phyloP scores from a whole-genome alignment of 352 stramenopile genomes.

The Poterioochromonas sp. region DNA sequence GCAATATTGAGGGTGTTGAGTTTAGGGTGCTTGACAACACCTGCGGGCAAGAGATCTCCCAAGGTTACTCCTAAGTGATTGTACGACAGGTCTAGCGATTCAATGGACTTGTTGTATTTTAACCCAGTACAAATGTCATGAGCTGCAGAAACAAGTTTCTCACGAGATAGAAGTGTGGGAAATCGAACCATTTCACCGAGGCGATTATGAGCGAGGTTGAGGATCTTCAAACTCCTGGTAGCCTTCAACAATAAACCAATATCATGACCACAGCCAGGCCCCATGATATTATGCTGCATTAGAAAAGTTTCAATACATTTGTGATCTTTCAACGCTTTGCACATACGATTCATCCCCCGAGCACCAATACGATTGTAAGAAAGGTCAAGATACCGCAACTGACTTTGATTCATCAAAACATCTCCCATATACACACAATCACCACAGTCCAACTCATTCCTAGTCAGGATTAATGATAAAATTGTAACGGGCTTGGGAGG shows the following conservation, averaged over 20 bases:
- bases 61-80: conserved; percentile 4
- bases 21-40: not conserved
- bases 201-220: not conserved
- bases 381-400: not conserved
- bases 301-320: not conserved
- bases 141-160: not conserved
- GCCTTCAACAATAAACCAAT: conserved; percentile 10
- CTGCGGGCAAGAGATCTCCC: not conserved
- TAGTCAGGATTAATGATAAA: not conserved
- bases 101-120: not conserved
- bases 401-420: not conserved
- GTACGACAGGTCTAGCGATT: conserved; percentile 9
- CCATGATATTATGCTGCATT: conserved; percentile 3
- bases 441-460: conserved; percentile 26
- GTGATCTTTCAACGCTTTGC: not conserved
- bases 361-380: conserved; percentile 1
- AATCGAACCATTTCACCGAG: conserved; percentile 12
- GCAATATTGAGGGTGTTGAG: conserved; percentile 8
- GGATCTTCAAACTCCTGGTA: not conserved
- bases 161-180: conserved; percentile 1
- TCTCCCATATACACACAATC: not conserved
- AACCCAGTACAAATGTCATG: conserved; percentile 1
- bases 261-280: not conserved
- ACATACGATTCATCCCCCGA: not conserved
- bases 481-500: conserved; percentile 1